Percentiles rank a stretch among this genome's conserved stretches.
These are phyloP conservation scores for Earliella scabrosa DNA, from an alignment of 1,284 basidiomycete species.

Conservation along the genomic window DNA sequence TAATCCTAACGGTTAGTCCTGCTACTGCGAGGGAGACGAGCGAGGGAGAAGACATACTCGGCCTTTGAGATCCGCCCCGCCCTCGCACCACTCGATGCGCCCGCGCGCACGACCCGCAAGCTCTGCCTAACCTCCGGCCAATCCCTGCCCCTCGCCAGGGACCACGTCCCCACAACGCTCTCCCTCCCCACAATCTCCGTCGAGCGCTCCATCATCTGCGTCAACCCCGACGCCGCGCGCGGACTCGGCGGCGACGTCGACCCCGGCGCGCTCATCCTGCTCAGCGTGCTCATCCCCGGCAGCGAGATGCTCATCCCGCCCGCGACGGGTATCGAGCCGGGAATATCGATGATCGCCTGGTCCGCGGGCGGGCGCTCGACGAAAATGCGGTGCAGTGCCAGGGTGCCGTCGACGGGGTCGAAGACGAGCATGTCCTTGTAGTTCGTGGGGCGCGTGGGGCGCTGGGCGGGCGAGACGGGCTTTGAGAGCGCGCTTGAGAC, in stretches of 20 bases:
- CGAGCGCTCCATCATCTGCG: constrained; percentile 38
- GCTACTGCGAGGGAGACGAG: too few relatives aligned
- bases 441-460: constrained; percentile 43
- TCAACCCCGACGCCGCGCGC: constrained; percentile 36
- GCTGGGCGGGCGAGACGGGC: constrained; percentile 39
- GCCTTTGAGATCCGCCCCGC: constrained; percentile 22
- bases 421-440: constrained; percentile 71
- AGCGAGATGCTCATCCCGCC: constrained; percentile 49
- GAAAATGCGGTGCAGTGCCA: constrained; percentile 59
- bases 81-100: constrained; percentile 3
- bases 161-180: constrained; percentile 69
- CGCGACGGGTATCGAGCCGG: constrained; percentile 40
- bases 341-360: constrained; percentile 26
- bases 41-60: constrained; percentile 28
- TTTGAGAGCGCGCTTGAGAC: constrained; percentile 38
- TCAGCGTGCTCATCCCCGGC: constrained; percentile 46
- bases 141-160: constrained; percentile 53
- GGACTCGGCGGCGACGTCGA: constrained; percentile 27
- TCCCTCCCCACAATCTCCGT: constrained; percentile 57
- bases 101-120: constrained; percentile 8
- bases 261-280: constrained; percentile 27
- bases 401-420: constrained; percentile 59
- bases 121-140: constrained; percentile 57
- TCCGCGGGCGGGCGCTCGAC: constrained; percentile 45
- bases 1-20: too few relatives aligned